These are phyloP conservation scores for Cymbidium sinense DNA, from an alignment of 106 monocot genomes.

Conservation along the genomic window DNA sequence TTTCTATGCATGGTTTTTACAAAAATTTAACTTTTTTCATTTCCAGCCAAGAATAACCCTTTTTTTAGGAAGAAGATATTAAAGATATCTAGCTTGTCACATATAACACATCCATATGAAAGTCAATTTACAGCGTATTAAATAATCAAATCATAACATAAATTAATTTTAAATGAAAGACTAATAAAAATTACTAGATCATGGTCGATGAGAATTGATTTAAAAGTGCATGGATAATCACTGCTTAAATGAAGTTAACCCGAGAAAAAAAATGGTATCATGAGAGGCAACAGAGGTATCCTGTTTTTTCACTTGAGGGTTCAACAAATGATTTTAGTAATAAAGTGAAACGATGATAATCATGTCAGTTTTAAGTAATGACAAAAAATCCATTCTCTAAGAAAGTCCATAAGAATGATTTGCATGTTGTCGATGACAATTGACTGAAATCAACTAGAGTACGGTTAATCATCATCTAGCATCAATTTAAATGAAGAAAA, in stretches of 20 bases:
- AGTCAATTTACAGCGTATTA: no score
- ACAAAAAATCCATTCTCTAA: neutral
- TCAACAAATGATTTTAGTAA: no score
- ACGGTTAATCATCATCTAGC: neutral
- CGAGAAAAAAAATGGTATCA: no score
- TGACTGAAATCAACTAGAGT: neutral
- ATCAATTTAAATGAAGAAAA: neutral
- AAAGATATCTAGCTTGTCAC: neutral
- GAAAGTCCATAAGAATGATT: neutral
- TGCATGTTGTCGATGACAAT: neutral
- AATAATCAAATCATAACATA: no score
- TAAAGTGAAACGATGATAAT: no score
- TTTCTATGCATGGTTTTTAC: neutral
- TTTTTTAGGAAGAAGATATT: neutral
- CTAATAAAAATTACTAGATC: no score
- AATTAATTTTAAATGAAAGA: no score
- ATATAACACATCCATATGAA: neutral
- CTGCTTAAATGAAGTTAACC: no score
- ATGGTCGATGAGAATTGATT: no score
- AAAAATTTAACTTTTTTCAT: neutral
- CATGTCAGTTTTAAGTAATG: neutral
- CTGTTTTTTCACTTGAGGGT: no score
- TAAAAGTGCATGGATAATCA: no score
- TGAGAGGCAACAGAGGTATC: no score
- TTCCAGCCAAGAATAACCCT: neutral